These are phyloP conservation scores for Hippophae rhamnoides DNA, from an alignment of 306 rosid genomes.

Conservation along the genomic window DNA sequence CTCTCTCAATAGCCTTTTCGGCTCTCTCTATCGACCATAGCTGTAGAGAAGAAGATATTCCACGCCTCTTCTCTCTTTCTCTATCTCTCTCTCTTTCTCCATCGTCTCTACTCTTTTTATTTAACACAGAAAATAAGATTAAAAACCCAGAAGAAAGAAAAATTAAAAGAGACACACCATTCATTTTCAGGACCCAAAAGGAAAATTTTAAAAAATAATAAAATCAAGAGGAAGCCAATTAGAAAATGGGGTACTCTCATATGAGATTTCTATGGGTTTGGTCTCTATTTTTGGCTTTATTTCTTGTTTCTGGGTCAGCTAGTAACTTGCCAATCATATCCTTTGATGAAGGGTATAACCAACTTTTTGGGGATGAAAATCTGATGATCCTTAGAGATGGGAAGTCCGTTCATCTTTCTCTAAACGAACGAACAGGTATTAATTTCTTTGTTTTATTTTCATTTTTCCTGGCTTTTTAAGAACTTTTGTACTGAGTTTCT, in stretches of 20 bases:
- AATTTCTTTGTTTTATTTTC: background rate
- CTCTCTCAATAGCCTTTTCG: conserved; percentile 9
- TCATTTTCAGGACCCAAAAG: conserved; percentile 10
- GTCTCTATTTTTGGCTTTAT: conserved; percentile 13
- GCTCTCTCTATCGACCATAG: conserved; percentile 17
- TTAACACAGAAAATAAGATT: background rate
- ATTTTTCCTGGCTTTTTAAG: background rate
- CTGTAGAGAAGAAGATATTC: conserved; percentile 8
- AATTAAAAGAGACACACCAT: conserved; percentile 12
- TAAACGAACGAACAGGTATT: conserved; percentile 73
- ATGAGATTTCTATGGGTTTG: conserved; percentile 24
- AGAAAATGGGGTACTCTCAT: conserved; percentile 30
- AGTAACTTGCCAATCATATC: conserved; percentile 43
- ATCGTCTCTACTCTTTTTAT: background rate
- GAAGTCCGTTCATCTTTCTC: conserved; percentile 71
- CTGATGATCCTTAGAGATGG: conserved; percentile 59
- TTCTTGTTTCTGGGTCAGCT: conserved; percentile 36
- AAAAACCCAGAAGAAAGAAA: conserved; percentile 8
- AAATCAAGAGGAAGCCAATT: background rate
- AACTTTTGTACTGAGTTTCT: conserved; percentile 8
- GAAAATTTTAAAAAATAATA: background rate
- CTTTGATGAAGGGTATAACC: conserved; percentile 80
- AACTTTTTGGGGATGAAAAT: conserved; percentile 71
- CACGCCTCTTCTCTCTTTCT: conserved; percentile 8
- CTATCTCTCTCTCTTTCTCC: background rate